Evolutionary conservation across 2,329 filamentous ascomycete genomes (phyloP), one percentile per base, ranked within the genome.

Genomic region (Claviceps sorghi): DNA sequence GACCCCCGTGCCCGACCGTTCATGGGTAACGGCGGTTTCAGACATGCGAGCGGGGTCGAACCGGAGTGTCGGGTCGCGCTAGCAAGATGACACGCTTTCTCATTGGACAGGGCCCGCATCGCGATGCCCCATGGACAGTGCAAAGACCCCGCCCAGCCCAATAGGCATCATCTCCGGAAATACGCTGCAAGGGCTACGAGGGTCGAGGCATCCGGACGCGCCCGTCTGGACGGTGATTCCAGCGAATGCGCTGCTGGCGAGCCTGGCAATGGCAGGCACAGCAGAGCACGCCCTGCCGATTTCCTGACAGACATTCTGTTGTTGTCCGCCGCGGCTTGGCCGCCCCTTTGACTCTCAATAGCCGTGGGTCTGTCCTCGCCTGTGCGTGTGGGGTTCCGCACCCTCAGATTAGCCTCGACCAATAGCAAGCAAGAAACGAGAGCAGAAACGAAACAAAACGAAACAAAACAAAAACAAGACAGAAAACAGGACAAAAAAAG

Each of bases 21-120:
- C 58, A 64, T 52, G 52, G 53, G 40, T 41, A 52, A 55, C 55
- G 22, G 26, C 47, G 7, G 43, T 49, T 50, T 52, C 34, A 52
- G 42, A 38, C 50, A 52, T 49, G 55, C 54, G 26, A 26, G 26
- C 54, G 55, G 57, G 65, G 58, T 56, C 60, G 58, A 66, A 62
- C 67, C 67, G 65, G 58, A 57, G 57, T 66, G 62, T 59, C 67
- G 67, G 62, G 63, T 62, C 60, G 57, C 64, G 61, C 67, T 69
- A 69, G 62, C 40, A 59, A 46, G 56, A 58, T 41, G 11, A 4
- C 11, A 0, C 19, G 30, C 19, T 21, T 19, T 21, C 5, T 9
- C 40, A 63, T 64, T 65, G 61, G 62, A 13, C 42, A 2, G 15
- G 3, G 2, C 4, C 26, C 26, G 26, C 15, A 4, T 29, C 21